Evolutionary conservation across 2,329 filamentous ascomycete species (phyloP).

Genomic region (Bipolaris gigantea): DNA sequence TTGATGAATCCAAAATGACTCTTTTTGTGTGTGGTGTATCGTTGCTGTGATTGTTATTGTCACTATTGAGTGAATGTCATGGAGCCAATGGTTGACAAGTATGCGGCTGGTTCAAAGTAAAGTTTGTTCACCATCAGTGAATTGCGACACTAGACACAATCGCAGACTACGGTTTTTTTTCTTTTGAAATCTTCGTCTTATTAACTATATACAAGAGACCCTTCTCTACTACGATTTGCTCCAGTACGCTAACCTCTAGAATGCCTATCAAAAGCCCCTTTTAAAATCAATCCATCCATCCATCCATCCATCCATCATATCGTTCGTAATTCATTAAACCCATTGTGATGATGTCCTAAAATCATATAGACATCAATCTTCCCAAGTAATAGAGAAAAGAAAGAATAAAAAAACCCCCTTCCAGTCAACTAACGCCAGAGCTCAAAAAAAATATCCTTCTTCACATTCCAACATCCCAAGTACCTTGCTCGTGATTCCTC

Average conservation of each 20-base stretch:
- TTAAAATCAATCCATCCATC: slow-evolving; percentile 5
- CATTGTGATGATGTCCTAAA: slow-evolving; percentile 2
- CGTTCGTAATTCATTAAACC: slow-evolving; percentile 10
- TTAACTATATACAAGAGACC: slow-evolving; percentile 20
- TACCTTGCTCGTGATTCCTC: slow-evolving; percentile 39
- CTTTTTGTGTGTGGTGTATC: too few species aligned
- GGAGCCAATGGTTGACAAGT: neutral
- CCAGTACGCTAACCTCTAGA: neutral
- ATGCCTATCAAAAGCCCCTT: slow-evolving; percentile 4
- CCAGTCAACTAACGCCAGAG: slow-evolving; percentile 16
- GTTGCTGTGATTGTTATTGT: too few species aligned
- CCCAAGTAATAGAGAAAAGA: neutral
- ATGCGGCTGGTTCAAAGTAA: neutral
- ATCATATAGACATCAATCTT: neutral
- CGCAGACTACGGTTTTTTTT: too few species aligned
- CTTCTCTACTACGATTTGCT: neutral
- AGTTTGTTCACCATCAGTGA: too few species aligned
- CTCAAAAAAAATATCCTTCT: slow-evolving; percentile 4
- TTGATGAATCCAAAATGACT: slow-evolving; percentile 21
- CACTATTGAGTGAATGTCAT: neutral
- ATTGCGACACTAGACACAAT: too few species aligned
- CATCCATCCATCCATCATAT: slow-evolving; percentile 6
- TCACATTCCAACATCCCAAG: neutral
- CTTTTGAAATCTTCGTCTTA: slow-evolving; percentile 4
- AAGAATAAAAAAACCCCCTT: too few species aligned